Evolutionary conservation across 73 alveolate genomes (phyloP).

Genomic region (Tetrahymena malaccensis): DNA sequence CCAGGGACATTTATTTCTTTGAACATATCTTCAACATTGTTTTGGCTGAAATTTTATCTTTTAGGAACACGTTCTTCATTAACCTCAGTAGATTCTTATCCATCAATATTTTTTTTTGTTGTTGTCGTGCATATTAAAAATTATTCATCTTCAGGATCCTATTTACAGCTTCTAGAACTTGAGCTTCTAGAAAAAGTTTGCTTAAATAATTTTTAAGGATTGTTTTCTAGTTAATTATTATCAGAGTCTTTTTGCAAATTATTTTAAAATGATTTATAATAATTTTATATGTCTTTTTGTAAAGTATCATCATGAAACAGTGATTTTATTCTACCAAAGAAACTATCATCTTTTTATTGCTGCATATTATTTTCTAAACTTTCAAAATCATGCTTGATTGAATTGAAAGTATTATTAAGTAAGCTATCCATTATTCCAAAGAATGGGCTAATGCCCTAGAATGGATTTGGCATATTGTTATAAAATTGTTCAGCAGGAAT

Average conservation of each 20-base stretch:
- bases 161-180: background rate
- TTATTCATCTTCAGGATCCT: background rate
- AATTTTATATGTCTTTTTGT: background rate
- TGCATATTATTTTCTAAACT: background rate
- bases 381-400: background rate
- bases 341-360: background rate
- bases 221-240: background rate
- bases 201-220: background rate
- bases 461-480: background rate
- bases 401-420: background rate
- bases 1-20: background rate
- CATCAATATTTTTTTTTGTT: background rate
- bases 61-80: background rate
- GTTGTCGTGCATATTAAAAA: background rate
- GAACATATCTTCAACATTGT: background rate
- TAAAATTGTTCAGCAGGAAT: background rate
- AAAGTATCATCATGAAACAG: background rate
- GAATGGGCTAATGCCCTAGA: background rate
- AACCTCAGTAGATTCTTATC: background rate
- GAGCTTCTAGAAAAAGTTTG: background rate
- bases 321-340: background rate
- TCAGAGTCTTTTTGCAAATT: background rate
- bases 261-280: background rate
- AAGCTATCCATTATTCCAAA: background rate
- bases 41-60: background rate